Base-by-base conservation (phyloP, 1,284 basidiomycete genomes). In the Leccinum angustisporum region DNA sequence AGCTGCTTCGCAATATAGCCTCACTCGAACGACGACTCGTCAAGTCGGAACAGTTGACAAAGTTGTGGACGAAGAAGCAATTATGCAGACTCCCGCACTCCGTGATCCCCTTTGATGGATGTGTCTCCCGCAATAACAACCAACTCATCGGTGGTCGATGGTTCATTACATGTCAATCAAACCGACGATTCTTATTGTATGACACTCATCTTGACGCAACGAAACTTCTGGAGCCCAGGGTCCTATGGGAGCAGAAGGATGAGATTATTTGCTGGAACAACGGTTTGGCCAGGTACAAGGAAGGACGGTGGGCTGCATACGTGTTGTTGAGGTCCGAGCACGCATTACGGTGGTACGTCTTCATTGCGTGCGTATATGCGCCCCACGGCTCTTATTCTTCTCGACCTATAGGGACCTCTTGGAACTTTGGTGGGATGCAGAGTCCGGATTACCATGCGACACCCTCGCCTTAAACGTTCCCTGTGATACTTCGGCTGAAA, bases 381-480 rank as follows among this genome's bases (percentile, higher is more conserved):
- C 18, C 10, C 18, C 18, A 21, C 43, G 21, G 11, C 11, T 46
- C 43, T 46, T 46, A 46, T 46, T 21, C 11, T n/a, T 10, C 33
- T 34, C 7, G 43, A 3, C 18, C 18, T 46, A 13, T 4, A 46
- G 43, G 43, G 18, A 46, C 18, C 8, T 46, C 11, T 13, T 46
- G 18, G 43, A 46, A 21, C 43, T 46, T 21, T 13, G 43, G 18
- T 46, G 43, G 43, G 43, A 61, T 54, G 51, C 40, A 16, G 56
- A 58, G 9, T 54, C 40, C 18, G 60, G 52, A 5, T 34, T 16
- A 13, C 50, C 30, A 7, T 16, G 40, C 25, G 18, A 52, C 11
- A 14, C 46, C 7, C 33, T 48, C 21, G 10, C 16, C 25, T 33
- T 52, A 11, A 27, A 65, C 16, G 25, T 65, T 30, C 63, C 63